Evolutionary conservation across 2,329 filamentous ascomycete genomes (phyloP).

Genomic region (Trichoderma breve): DNA sequence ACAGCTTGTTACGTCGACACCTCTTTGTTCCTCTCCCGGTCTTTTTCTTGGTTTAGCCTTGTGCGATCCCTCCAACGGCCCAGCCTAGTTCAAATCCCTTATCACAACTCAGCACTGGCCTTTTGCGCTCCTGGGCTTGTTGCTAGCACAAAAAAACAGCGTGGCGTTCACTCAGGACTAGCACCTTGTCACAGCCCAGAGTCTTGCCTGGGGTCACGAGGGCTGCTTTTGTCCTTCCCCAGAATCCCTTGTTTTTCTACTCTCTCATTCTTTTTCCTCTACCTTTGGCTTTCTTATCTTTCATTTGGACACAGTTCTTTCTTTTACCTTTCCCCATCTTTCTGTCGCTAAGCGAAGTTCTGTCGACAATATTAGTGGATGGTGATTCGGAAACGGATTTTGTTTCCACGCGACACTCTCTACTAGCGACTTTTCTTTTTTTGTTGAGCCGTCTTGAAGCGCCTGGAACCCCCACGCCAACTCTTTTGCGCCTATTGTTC

Average conservation of each 20-base stretch:
- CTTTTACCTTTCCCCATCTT: not conserved
- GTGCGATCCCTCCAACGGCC: not conserved
- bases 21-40: not conserved
- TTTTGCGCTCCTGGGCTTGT: not conserved
- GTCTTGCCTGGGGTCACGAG: conserved; percentile 6
- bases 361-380: not conserved
- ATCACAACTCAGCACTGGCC: not conserved
- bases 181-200: not conserved
- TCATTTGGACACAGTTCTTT: not conserved
- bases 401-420: not conserved
- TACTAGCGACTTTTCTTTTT: not conserved
- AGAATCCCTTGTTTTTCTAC: not conserved
- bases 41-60: not conserved
- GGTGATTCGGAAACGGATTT: not conserved
- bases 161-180: conserved; percentile 3
- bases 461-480: not conserved
- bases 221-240: conserved; percentile 5
- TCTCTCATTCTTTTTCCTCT: not conserved
- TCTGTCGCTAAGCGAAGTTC: not conserved
- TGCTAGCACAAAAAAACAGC: not conserved
- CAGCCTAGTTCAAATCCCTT: not conserved
- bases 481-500: not conserved
- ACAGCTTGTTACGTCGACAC: not conserved
- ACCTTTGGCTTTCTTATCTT: not conserved
- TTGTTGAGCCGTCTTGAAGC: not conserved